phyloP scores from a whole-genome alignment of 2,329 filamentous ascomycete species.

The Trichoderma arundinaceum region DNA sequence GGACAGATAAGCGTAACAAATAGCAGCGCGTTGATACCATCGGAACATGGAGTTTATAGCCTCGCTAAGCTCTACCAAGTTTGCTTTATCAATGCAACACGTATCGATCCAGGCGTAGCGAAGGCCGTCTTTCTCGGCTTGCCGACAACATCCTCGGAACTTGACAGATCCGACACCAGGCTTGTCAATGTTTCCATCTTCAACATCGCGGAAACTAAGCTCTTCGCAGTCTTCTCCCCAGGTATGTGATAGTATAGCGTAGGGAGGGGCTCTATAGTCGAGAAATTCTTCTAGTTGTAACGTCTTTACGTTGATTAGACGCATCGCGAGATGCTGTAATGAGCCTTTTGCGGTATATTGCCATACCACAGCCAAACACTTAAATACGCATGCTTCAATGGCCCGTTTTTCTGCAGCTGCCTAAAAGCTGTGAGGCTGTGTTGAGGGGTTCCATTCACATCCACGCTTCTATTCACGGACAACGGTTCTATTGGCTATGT shows the following conservation, averaged over 20 bases:
- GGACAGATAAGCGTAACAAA: conserved; percentile 33
- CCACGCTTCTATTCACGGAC: not conserved
- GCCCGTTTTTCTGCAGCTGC: no score
- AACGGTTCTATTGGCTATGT: not conserved
- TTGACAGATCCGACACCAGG: conserved; percentile 17
- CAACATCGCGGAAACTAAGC: conserved; percentile 18
- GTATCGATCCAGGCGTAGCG: conserved; percentile 34
- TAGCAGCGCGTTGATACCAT: conserved; percentile 31
- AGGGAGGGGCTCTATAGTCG: conserved; percentile 34
- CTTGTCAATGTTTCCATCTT: not conserved
- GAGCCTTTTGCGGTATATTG: not conserved
- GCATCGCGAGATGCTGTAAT: conserved; percentile 32
- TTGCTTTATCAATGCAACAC: conserved; percentile 35
- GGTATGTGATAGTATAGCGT: conserved; percentile 44
- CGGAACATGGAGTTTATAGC: conserved; percentile 35
- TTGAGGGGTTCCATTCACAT: not conserved
- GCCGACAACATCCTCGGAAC: conserved; percentile 16
- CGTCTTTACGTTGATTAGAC: conserved; percentile 36
- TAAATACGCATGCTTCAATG: not conserved
- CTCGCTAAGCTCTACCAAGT: conserved; percentile 32
- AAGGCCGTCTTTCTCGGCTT: conserved; percentile 34
- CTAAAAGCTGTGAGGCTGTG: not conserved
- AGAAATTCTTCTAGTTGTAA: conserved; percentile 35
- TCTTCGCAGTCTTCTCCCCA: conserved; percentile 36
- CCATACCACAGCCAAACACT: not conserved